A percentile compares a stretch with the other conserved stretches of the same genome.
Conservation (phyloP, 345 rosid genomes). For the Linum tenue region DNA sequence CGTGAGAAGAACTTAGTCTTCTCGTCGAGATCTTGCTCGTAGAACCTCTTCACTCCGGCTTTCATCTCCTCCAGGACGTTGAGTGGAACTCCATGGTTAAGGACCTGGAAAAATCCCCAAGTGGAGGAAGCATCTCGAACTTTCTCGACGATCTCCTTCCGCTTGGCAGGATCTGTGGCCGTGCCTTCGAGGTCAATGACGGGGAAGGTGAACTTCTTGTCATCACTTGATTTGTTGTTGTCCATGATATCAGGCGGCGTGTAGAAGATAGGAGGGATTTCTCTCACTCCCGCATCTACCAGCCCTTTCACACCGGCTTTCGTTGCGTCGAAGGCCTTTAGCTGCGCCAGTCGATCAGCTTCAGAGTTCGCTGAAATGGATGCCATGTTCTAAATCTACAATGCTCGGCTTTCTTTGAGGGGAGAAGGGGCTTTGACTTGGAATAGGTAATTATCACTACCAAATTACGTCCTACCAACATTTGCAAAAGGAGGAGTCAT, state of each 20-base stretch:
- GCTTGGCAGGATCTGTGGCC: conserved; percentile 2
- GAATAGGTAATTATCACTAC: no score
- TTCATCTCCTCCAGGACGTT: conserved; percentile 14
- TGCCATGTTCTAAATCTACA: not conserved
- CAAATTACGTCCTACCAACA: no score
- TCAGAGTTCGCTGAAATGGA: not conserved
- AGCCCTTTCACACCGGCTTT: conserved; percentile 20
- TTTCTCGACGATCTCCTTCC: conserved; percentile 13
- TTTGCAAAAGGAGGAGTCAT: no score
- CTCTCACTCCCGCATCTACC: conserved; percentile 12
- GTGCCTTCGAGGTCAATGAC: conserved; percentile 14
- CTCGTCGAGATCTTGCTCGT: conserved; percentile 15
- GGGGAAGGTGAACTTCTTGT: conserved; percentile 1
- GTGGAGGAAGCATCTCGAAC: conserved; percentile 12
- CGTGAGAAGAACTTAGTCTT: conserved; percentile 11
- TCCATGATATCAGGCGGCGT: not conserved
- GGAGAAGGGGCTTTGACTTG: no score
- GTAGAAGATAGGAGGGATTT: conserved; percentile 13
- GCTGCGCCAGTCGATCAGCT: conserved; percentile 2
- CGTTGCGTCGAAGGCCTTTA: conserved; percentile 17
- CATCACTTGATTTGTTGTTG: not conserved
- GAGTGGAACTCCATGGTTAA: conserved; percentile 15
- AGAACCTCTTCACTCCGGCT: conserved; percentile 7
- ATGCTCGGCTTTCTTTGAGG: no score
- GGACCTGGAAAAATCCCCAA: conserved; percentile 17